Conservation (phyloP, 345 rosid species). For the Corymbia maculata region DNA sequence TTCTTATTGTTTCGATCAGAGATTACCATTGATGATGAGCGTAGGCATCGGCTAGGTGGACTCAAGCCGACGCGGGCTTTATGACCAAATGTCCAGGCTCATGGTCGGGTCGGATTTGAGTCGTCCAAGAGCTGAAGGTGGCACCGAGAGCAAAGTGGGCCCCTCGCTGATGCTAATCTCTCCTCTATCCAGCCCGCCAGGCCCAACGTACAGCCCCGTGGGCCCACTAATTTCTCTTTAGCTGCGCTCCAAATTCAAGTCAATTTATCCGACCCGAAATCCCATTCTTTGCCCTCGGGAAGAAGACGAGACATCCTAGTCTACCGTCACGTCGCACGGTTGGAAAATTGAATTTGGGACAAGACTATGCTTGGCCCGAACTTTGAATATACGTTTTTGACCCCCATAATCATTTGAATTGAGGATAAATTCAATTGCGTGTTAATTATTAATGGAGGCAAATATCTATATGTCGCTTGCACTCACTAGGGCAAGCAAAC, state of each 20-base stretch:
- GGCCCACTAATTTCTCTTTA: not conserved
- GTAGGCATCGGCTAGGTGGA: not conserved
- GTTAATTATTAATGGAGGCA: not conserved
- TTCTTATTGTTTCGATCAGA: accelerated
- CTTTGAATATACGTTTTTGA: not conserved
- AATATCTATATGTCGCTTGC: not conserved
- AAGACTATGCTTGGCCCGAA: not conserved
- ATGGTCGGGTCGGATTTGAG: not conserved
- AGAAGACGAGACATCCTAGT: not conserved
- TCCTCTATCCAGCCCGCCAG: not conserved
- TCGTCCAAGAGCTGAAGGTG: not conserved
- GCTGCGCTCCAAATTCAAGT: not conserved
- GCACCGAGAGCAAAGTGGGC: not conserved
- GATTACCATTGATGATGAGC: not conserved
- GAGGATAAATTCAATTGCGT: not conserved
- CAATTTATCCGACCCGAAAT: not conserved
- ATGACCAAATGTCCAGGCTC: not conserved
- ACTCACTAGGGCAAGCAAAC: not conserved
- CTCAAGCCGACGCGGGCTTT: not conserved
- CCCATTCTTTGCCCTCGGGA: not conserved
- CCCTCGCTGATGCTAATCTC: not conserved
- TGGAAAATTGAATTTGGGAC: not conserved
- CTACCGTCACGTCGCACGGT: not conserved
- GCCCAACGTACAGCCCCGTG: not conserved
- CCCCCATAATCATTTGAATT: not conserved